Evolutionary conservation across 164 flowering plant genomes (phyloP).

Genomic region (Aristolochia fimbriata): DNA sequence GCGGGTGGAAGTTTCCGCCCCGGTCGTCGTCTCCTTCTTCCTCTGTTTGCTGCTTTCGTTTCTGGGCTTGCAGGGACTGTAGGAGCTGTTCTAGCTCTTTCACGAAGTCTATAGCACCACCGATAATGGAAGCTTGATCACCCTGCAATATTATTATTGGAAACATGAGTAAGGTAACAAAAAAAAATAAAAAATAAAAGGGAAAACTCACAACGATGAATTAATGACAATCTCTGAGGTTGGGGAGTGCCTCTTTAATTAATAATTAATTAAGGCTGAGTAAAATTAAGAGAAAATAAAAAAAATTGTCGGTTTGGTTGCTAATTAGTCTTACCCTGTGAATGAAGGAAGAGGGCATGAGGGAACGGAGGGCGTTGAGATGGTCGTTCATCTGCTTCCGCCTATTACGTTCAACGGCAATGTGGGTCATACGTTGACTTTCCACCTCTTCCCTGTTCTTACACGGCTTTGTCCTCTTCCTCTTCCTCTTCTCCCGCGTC

Average conservation of each 20-base stretch:
- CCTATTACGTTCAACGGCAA: constrained; percentile 64
- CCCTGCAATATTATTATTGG: constrained; percentile 31
- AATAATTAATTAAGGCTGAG: too few species aligned
- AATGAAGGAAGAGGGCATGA: constrained; percentile 52
- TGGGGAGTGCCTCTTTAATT: too few species aligned
- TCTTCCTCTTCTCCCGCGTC: constrained; percentile 28
- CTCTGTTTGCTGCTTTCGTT: constrained; percentile 17
- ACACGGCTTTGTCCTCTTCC: constrained; percentile 33
- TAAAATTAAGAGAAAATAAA: too few species aligned
- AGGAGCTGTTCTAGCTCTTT: constrained; percentile 56
- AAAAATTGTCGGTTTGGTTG: too few species aligned
- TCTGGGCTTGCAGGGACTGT: constrained; percentile 43
- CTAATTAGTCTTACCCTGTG: constrained; percentile 61
- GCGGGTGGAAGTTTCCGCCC: too few species aligned
- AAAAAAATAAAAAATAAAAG: too few species aligned
- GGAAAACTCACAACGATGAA: too few species aligned
- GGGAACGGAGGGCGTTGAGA: constrained; percentile 43
- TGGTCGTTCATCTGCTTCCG: constrained; percentile 70
- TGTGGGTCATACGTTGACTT: constrained; percentile 59
- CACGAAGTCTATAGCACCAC: constrained; percentile 72
- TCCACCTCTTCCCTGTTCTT: constrained; percentile 59
- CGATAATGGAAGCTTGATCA: constrained; percentile 66
- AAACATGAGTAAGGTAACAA: too few species aligned
- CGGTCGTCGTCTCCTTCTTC: constrained; percentile 5
- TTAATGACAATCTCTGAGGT: too few species aligned